Evolutionary conservation across 169 alveolate genomes (phyloP).

Genomic region (Cryptosporidium ryanae): DNA sequence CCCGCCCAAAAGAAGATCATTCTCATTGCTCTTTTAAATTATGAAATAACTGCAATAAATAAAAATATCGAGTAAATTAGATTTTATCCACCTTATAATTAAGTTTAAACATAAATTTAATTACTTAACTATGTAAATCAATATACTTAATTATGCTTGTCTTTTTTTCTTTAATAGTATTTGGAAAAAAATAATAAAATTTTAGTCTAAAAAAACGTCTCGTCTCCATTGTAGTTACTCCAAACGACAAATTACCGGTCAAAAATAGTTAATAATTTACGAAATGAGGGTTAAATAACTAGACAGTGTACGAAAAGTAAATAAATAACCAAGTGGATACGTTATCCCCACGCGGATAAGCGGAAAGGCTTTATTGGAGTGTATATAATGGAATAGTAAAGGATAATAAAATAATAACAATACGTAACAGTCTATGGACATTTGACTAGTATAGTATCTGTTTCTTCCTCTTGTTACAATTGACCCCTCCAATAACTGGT

Average conservation of each 20-base stretch:
- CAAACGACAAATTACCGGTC: conserved; percentile 76
- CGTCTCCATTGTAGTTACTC: conserved; percentile 45
- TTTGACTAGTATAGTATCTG: conserved; percentile 76
- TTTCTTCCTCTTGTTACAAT: conserved; percentile 73
- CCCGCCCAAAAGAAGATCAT: no score
- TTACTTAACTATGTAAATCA: no score
- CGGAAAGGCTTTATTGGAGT: conserved; percentile 71
- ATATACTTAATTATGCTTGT: no score
- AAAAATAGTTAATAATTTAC: conserved; percentile 22
- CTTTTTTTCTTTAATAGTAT: no score
- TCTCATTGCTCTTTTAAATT: no score
- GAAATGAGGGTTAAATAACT: conserved; percentile 46
- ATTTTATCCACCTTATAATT: no score
- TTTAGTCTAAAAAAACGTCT: conserved; percentile 14
- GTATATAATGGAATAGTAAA: conserved; percentile 26
- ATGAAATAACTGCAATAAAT: no score
- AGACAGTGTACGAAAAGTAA: conserved; percentile 40
- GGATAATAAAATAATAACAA: background rate
- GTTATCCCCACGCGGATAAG: conserved; percentile 72
- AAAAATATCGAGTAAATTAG: no score
- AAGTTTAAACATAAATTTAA: no score
- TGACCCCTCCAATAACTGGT: conserved; percentile 76
- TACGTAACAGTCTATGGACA: conserved; percentile 76
- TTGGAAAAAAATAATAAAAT: no score
- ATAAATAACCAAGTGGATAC: conserved; percentile 49